Evolutionary conservation across 257 asterid species (phyloP), one percentile per base, ranked within the genome.

Genomic region (Osmanthus fragrans): DNA sequence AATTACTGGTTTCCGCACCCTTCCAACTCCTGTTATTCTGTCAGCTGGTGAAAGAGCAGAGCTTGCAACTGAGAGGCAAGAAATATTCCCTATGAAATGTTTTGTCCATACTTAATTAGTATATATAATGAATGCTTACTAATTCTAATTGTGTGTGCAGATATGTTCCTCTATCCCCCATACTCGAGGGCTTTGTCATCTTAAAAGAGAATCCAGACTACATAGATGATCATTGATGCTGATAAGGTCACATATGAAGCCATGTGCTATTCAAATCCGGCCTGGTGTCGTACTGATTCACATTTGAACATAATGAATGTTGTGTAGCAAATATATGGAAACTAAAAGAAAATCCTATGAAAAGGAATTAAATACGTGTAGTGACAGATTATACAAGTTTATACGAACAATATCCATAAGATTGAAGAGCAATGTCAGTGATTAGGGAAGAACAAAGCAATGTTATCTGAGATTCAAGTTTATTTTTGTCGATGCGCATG

Each of bases 11-110:
- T 93, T 95, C 87, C 99, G 89, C 84, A 95, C 97, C 27, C 97
- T 91, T 81, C 84, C 97, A 5, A 95, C 99, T 19, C 99, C 99
- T 0, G 97, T 95, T 72, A 94, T 95, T 65, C 87, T 95, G 33
- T 82, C 97, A 34, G 97, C 97, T 9, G 99, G 98, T 18, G 99
- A 95, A 76, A 85, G 97, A 80, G 99, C 99, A 2, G 98, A 95
- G 85, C 97, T 95, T 6, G 99, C 99, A 45, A 93, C 98, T 0
- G 97, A 90, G 76, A 93, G 89, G 99, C 92, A 86, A 86, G 85
- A 54, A 54, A 19, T 51, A 5, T 9, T 68, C 5, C 56, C 10
- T 42, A 3, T 60, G 11, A 9, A 1, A 29, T 72, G 34, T 34
- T 18, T 5, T 37, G 18, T 40, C 34, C 64, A 40, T 40, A 12